Base-by-base conservation (phyloP, 2,329 filamentous ascomycete species). In the Arthrobotrys sphaeroides region DNA sequence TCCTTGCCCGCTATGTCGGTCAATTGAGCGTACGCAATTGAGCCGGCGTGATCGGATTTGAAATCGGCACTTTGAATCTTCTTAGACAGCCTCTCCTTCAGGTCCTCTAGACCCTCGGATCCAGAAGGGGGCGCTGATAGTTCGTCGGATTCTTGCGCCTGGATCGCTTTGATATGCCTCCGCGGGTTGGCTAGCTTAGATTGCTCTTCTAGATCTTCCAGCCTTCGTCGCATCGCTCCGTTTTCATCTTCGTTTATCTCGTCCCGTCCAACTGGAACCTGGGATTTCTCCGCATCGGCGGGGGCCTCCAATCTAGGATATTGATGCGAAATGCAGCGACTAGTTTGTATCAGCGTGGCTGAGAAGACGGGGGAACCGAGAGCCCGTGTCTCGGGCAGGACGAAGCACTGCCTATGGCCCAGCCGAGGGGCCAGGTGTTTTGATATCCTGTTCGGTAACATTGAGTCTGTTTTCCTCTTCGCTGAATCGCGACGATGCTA, bases 1-100 rank as follows among this genome's bases (percentile, higher is more conserved):
- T 90, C 90, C 78, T 86, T 85, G 13, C 90, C 90, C 10, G 91
- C 89, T n/a, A 87, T 86, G 2, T 86, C 81, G 0, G 85, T 82
- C 42, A 89, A 75, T 59, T 82, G 83, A 0, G 85, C 85, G 76
- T 86, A 83, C 1, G 85, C 81, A 65, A 90, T 84, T 0, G 86
- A 84, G 0, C 82, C 78, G 0, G 84, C 82, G 79, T 88, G 81
- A 12, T 88, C 84, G 0, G 84, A 83, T n/a, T 83, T 82, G 79
- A 90, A 89, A 6, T 86, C 83, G 1, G 87, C 85, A 47, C 85
- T 83, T 65, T 87, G 84, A 5, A 90, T 84, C 79, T 86, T 89
- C 62, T 85, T 83, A 6, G 89, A 82, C 0, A 91, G 83, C 66
- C 84, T 85, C 65, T 85, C 83, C 78, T 90, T 90, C 26, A 90